These are phyloP conservation scores for Capsella bursapastoris DNA, from an alignment of 345 rosid species.

Conservation along the genomic window DNA sequence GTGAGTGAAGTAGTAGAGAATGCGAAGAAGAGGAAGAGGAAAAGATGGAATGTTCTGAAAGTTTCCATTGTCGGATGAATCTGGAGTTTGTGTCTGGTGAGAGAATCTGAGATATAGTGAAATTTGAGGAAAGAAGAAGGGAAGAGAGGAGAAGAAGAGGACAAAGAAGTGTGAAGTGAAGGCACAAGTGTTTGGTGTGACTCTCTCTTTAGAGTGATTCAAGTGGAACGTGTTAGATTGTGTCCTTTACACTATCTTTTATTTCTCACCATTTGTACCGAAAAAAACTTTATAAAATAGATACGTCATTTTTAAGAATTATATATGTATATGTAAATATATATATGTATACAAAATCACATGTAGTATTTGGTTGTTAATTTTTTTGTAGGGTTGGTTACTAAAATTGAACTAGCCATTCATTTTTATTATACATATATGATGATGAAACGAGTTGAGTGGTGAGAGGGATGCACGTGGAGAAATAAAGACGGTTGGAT, in stretches of 20 bases:
- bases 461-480: constrained; percentile 27
- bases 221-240: constrained; percentile 30
- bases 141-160: not conserved
- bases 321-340: not conserved
- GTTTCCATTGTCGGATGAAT: constrained; percentile 46
- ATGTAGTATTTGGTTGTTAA: not conserved
- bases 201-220: constrained; percentile 13
- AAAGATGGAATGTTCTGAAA: constrained; percentile 27
- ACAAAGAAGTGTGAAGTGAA: not conserved
- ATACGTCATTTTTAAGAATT: not conserved
- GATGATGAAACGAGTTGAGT: not conserved
- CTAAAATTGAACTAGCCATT: not conserved
- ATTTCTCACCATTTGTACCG: constrained; percentile 12
- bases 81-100: constrained; percentile 37
- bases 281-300: not conserved
- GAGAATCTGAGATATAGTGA: constrained; percentile 26
- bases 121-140: constrained; percentile 18
- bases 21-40: constrained; percentile 28
- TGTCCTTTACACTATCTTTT: not conserved
- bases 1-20: constrained; percentile 23
- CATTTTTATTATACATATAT: too few species aligned
- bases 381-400: not conserved
- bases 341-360: not conserved
- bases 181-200: constrained; percentile 31
- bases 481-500: constrained; percentile 21